phyloP scores from a whole-genome alignment of 352 stramenopile species.

The Phytophthora syringae region DNA sequence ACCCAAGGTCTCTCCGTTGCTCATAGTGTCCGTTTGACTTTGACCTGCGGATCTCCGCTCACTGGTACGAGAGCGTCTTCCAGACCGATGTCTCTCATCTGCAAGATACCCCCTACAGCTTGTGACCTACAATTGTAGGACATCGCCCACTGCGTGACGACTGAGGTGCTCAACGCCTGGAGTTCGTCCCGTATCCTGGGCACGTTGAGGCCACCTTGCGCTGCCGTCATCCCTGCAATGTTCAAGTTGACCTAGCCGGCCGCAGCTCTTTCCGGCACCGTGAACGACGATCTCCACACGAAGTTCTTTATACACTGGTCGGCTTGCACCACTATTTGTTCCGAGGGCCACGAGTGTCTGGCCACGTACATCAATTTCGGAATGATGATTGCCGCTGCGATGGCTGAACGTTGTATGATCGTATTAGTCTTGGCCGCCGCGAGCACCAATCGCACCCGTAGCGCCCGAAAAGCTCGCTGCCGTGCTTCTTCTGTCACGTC shows the following conservation, averaged over 20 bases:
- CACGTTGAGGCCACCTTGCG: neutral
- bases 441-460: neutral
- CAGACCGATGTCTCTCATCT: no score
- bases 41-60: no score
- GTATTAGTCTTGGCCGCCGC: conserved; percentile 1
- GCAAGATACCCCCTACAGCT: no score
- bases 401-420: neutral
- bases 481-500: neutral
- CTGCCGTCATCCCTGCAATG: no score
- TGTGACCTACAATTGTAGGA: no score
- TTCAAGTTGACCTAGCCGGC: neutral
- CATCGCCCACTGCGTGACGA: no score
- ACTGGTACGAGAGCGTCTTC: no score
- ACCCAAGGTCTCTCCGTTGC: no score
- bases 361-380: conserved; percentile 6
- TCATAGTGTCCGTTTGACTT: no score
- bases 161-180: no score
- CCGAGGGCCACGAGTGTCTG: conserved; percentile 1
- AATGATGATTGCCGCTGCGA: conserved; percentile 3
- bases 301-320: neutral
- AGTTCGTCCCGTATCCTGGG: no score
- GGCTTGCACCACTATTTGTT: neutral
- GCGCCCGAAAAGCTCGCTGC: neutral
- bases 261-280: no score
- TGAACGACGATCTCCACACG: neutral